Conservation (phyloP, 805 yeast species). For the Barnettozyma salicaria region DNA sequence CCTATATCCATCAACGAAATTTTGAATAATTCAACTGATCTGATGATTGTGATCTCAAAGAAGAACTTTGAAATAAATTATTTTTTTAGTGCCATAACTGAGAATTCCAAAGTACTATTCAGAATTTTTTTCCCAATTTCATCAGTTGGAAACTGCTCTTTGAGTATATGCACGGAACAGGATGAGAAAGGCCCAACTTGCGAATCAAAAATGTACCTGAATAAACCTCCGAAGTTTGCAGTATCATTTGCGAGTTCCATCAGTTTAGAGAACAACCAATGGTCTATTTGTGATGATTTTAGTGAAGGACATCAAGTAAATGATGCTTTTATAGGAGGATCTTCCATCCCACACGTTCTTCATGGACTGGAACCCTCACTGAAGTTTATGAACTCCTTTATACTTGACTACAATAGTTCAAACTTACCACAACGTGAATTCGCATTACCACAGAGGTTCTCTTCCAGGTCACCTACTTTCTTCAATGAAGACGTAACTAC, state of each 20-base stretch:
- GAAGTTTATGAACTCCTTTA: slow-evolving; percentile 48
- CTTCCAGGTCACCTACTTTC: slow-evolving; percentile 17
- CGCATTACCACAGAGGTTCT: slow-evolving; percentile 19
- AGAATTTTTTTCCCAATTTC: slow-evolving; percentile 66
- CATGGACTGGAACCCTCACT: slow-evolving; percentile 51
- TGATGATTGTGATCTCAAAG: slow-evolving; percentile 63
- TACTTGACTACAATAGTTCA: slow-evolving; percentile 39
- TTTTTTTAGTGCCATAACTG: slow-evolving; percentile 69
- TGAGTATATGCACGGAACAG: slow-evolving; percentile 40
- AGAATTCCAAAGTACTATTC: slow-evolving; percentile 56
- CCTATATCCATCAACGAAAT: slow-evolving; percentile 58
- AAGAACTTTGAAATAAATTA: slow-evolving; percentile 70
- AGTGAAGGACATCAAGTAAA: slow-evolving; percentile 80
- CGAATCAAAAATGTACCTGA: slow-evolving; percentile 45
- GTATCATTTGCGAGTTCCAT: slow-evolving; percentile 61
- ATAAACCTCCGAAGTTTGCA: slow-evolving; percentile 70
- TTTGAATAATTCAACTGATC: slow-evolving; percentile 61
- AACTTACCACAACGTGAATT: slow-evolving; percentile 26
- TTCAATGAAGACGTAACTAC: slow-evolving; percentile 7
- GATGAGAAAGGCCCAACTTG: slow-evolving; percentile 26
- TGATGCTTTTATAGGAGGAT: slow-evolving; percentile 56
- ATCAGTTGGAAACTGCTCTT: slow-evolving; percentile 52
- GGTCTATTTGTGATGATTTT: slow-evolving; percentile 81
- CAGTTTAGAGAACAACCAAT: slow-evolving; percentile 48
- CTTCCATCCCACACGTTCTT: slow-evolving; percentile 60